Evolutionary conservation across 2,329 filamentous ascomycete genomes (phyloP), one percentile per base, ranked within the genome.

Genomic region (Monilinia vaccinii-corymbosi): DNA sequence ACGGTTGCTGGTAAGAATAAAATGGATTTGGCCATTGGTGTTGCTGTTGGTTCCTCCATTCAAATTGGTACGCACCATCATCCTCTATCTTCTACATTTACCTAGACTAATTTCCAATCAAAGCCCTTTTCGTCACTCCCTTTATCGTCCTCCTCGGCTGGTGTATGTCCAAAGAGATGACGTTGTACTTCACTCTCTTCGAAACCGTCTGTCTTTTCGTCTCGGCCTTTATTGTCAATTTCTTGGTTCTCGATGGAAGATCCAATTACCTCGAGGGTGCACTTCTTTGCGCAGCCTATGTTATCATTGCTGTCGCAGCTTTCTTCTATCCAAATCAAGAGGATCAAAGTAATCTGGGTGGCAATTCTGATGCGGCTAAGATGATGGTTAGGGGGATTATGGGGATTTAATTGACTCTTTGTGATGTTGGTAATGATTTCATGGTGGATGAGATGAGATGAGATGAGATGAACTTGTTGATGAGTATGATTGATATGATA

Each of bases 181-280:
- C 87, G 32, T 79, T 95, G 38, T 91, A 93, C 76, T 95, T 95
- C 73, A 90, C 90, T 62, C 80, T 91, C 52, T 96, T 95, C 73
- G 90, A 95, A 79, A 95, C 90, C 0, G 88, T 94, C 25, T 89
- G 87, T 60, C 81, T 95, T 69, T 95, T 95, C 73, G 84, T 93
- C 56, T 88, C 85, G 56, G 86, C 91, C 9, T 85, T 95, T 65
- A 91, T 95, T 64, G 89, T 93, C 74, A 94, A 93, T 74, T 95
- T 94, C 71, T 75, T 95, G 62, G 90, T 95, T 52, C 77, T 93
- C 62, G 91, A 95, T 69, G 90, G 90, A 13, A 82, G 91, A 71
- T 91, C 86, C 71, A 95, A 95, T 71, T 95, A 94, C 68, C 81
- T 95, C 14, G 90, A 95, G 75, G 90, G 90, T 16, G 85, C 86